Base-by-base conservation (phyloP, 805 yeast genomes). In the Nakazawaea sp. region DNA sequence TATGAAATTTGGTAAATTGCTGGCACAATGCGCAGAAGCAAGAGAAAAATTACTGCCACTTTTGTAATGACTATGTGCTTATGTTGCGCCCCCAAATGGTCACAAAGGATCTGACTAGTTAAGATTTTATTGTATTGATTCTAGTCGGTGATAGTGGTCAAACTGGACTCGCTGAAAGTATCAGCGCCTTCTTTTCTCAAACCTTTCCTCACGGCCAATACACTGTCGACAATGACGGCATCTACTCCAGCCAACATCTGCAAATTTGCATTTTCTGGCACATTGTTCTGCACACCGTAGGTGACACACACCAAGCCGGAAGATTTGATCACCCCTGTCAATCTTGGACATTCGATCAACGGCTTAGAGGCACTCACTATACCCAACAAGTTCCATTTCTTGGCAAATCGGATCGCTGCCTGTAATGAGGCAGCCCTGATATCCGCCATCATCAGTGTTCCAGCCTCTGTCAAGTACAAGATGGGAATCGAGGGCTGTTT, bases 171-270 rank as follows among this genome's bases (percentile, higher is more conserved):
- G 23, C 33, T 32, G 12, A 7, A 6, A n/a, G 35, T 27, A 18
- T 37, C 40, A 10, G 40, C 31, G 10, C 35, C 50, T 12, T 48
- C 54, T 33, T 53, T 55, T 2, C 61, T 72, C 43, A 89, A 66
- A 6, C 85, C 96, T 49, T 81, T 81, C 53, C 95, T 70, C n/a
- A 89, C 94, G 0, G 96, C 96, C 51, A 89, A 66, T 2, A 90
- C 97, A 38, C 86, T 80, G 59, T 90, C 97, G 3, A 86, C 97
- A 60, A 90, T 90, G n/a, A 90, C 97, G 0, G 98, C 98, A 66
- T 90, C 97, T 10, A 90, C 96, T 7, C 97, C 97, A 3, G 94
- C 89, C 45, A 76, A 78, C 81, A 90, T 81, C 58, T 90, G 96
- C 40, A 83, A 64, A 47, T 77, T 78, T 20, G 95, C 88, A 43